Evolutionary conservation across 2,329 filamentous ascomycete species (phyloP), one percentile per base, ranked within the genome.

Genomic region (Fusarium keratoplasticum): DNA sequence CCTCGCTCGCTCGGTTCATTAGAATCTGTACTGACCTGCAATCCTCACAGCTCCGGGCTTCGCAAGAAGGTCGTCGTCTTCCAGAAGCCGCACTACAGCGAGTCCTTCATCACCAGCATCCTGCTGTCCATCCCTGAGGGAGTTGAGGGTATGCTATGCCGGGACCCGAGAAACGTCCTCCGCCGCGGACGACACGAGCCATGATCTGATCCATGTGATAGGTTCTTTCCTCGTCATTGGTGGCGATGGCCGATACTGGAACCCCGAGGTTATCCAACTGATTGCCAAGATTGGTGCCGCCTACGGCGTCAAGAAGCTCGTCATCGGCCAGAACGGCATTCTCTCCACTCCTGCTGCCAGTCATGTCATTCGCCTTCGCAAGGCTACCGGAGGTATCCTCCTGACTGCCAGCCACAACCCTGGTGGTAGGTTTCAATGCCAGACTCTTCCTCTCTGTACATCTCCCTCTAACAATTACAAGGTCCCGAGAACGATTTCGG

Each of bases 1-100:
- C 35, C 52, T 59, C 40, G 36, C 50, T 58, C 31, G 13, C 18
- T 5, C 35, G 29, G 9, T 61, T 16, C 16, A 54, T 38, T 35
- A n/a, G 25, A 62, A 54, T 27, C 50, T 67, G 5, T 59, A 35
- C 72, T 77, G 57, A 76, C 71, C 27, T 54, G 11, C 40, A 20
- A 20, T 47, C 9, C 61, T 22, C 71, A 67, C 80, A 98, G 96
- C 78, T 99, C 96, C 77, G 96, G 96, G 84, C 95, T 99, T 84
- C 95, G 96, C 76, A 99, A 99, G 87, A 98, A 97, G 91, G 96
- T 98, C 87, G 95, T 94, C 81, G 94, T 98, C 83, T 99, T 99
- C 89, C 95, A 99, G 85, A 89, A 98, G 85, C 89, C 92, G 70
- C 90, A 99, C 87, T 99, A 99, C 89, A 95, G 94, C 85, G 96